phyloP scores from a whole-genome alignment of 1,284 basidiomycete genomes.

The Puccinia polysora region DNA sequence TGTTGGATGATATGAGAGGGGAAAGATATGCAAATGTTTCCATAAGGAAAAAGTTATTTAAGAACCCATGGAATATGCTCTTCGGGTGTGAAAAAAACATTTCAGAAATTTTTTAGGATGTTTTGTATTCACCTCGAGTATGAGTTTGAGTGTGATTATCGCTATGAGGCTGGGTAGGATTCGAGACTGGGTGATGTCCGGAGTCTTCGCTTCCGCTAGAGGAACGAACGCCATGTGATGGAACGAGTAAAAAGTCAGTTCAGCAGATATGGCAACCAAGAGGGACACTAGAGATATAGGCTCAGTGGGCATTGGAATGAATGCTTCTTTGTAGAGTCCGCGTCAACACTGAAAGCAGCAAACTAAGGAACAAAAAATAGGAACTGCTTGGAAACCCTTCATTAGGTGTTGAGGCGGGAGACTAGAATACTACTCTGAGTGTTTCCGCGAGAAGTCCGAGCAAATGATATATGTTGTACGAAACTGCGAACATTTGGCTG shows the following conservation, averaged over 20 bases:
- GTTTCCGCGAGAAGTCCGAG: no score
- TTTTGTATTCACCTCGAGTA: constrained; percentile 16
- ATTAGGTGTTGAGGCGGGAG: no score
- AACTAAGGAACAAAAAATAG: no score
- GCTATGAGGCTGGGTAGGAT: constrained; percentile 3
- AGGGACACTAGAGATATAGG: no score
- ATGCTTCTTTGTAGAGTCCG: no score
- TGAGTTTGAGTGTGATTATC: constrained; percentile 14
- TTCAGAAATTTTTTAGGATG: background rate
- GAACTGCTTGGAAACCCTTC: no score
- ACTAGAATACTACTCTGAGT: no score
- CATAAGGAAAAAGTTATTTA: background rate
- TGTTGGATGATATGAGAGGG: background rate
- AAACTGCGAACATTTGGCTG: no score
- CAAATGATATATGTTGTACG: no score
- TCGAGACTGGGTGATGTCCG: constrained; percentile 1
- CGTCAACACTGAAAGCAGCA: no score
- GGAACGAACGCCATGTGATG: background rate
- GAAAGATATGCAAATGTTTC: background rate
- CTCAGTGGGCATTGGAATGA: no score
- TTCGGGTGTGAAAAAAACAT: background rate
- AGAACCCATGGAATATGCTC: background rate
- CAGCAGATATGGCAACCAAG: background rate
- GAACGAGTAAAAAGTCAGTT: constrained; percentile 10
- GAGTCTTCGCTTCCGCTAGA: constrained; percentile 23